Base-by-base conservation (phyloP, 257 asterid genomes). In the Haberlea rhodopensis region DNA sequence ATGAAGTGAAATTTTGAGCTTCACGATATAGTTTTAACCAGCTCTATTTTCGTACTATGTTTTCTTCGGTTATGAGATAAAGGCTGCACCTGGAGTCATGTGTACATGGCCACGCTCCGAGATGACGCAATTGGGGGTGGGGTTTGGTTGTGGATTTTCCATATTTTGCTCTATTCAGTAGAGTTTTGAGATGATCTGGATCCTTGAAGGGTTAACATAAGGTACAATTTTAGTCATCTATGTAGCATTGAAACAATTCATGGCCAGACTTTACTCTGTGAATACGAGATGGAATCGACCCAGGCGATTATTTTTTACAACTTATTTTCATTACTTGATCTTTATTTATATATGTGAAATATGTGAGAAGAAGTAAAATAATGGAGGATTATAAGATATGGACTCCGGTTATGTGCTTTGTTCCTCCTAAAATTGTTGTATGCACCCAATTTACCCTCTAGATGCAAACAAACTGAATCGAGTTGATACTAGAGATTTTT, bases 1-100 rank as follows among this genome's bases (percentile, higher is more conserved):
- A 28, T 49, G 62, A 26, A 26, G 53, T 67, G 73, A 26, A 71
- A 58, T 68, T 59, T 69, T 66, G 65, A 29, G 29, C 16, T 7
- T n/a, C 11, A 22, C 53, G 29, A 29, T 75, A 26, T 22, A 15
- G 29, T 22, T 20, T 32, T 8, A 23, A 34, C 57, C 63, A 23
- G 25, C 5, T 10, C 8, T 37, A 45, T 24, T 34, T 23, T 23
- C 29, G 53, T 53, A 20, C 51, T 18, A 19, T 57, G 28, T 19
- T 43, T 43, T 43, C 51, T 43, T 43, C 2, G 2, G 7, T 43
- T 8, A 7, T 43, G 51, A 5, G n/a, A 43, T 43, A 15, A n/a
- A 43, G 19, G 51, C 19, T 15, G 51, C 51, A 43, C 51, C 51
- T 43, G 51, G 51, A 43, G 20, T 43, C 8, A 43, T 13, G 51